Base-by-base conservation (phyloP, 2,329 filamentous ascomycete species). In the Huntiella omanensis region DNA sequence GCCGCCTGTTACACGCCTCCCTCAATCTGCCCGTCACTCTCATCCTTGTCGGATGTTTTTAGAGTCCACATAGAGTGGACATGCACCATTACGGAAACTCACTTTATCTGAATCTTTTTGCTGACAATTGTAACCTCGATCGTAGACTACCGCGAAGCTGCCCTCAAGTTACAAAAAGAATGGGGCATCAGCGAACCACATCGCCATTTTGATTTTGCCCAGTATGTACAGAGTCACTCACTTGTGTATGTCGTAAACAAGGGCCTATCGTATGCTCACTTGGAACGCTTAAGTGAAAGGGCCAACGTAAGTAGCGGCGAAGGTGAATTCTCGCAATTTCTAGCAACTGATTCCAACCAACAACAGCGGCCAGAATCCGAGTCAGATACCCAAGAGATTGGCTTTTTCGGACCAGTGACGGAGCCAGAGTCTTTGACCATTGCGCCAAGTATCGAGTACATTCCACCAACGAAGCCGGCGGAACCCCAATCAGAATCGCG, bases 91-190 rank as follows among this genome's bases (percentile, higher is more conserved):
- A 28, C 22, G 22, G 22, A 28, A 28, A 28, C 22, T 28, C 22
- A 28, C 22, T 28, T 28, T 10, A 28, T 28, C 12, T 4, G 16
- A 12, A 19, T 40, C 17, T 19, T 40, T 15, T 16, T 10, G 15
- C 17, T 33, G 19, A 33, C 12, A 8, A 10, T 33, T 45, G 40
- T 49, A 42, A 50, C 41, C 12, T 33, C 5, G n/a, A 34, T 35
- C 28, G 22, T 64, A 79, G 75, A 77, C 64, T 80, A 77, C 64
- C 70, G 71, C 61, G 75, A 79, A 59, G 77, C 75, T 38, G 75
- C 75, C 46, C 70, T 73, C 62, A 77, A 76, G 58, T 72, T 80
- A 54, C 74, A 78, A 56, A 77, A 78, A 58, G 75, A 80, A 63
- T 80, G 75, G 75, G 69, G 75, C 60, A 64, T 76, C 53, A 64